Evolutionary conservation across 129 eudicot species (phyloP).

Genomic region (Calendula officinalis): DNA sequence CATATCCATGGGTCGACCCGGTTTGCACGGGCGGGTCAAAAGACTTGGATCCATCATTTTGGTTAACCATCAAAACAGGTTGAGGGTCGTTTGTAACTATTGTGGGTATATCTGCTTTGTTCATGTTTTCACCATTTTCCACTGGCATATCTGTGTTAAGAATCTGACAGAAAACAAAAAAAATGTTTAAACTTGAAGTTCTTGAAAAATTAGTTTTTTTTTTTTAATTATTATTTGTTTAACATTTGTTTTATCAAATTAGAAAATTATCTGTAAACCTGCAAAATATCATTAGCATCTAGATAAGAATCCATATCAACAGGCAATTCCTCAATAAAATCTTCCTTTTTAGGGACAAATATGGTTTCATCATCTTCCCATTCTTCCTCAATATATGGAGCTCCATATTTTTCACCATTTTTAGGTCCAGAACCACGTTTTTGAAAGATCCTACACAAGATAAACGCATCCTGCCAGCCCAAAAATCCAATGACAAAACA

Average conservation of each 20-base stretch:
- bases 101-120: not conserved
- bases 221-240: too few relatives aligned
- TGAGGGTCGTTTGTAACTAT: too few relatives aligned
- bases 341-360: constrained; percentile 38
- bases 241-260: too few relatives aligned
- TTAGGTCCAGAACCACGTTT: constrained; percentile 3
- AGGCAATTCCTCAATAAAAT: constrained; percentile 38
- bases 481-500: not conserved
- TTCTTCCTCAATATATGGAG: constrained; percentile 24
- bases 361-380: constrained; percentile 62
- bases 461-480: not conserved
- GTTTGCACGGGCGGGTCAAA: constrained; percentile 37
- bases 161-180: constrained; percentile 36
- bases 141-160: constrained; percentile 43
- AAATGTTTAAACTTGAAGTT: too few relatives aligned
- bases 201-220: too few relatives aligned
- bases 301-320: constrained; percentile 49
- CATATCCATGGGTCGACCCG: constrained; percentile 39
- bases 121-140: constrained; percentile 24
- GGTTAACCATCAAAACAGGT: not conserved
- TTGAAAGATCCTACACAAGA: not conserved
- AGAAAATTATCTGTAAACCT: constrained; percentile 36
- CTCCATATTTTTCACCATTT: not conserved
- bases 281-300: constrained; percentile 59
- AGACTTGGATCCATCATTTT: constrained; percentile 33